These are phyloP conservation scores for Zopfia rhizophila DNA, from an alignment of 2,329 filamentous ascomycete species.

Conservation along the genomic window DNA sequence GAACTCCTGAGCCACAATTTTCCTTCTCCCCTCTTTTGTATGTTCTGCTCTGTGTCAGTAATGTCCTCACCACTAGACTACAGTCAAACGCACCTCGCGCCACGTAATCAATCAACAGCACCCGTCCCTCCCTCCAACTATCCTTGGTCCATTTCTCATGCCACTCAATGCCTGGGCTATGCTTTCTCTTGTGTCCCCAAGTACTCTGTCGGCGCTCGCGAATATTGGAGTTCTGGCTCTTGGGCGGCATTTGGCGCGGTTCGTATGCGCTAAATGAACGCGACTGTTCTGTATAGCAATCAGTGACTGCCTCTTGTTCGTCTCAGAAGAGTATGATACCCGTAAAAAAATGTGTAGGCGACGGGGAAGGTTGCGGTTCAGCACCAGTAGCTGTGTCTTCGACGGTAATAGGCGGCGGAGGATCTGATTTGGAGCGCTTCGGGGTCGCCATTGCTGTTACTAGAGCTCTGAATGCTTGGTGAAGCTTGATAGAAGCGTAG, in stretches of 20 bases:
- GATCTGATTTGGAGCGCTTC: conserved; percentile 31
- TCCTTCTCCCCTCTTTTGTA: conserved; percentile 50
- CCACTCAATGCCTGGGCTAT: conserved; percentile 51
- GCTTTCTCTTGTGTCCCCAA: conserved; percentile 41
- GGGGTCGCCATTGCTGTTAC: conserved; percentile 15
- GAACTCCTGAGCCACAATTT: conserved; percentile 62
- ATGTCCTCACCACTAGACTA: background rate
- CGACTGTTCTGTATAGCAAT: conserved; percentile 23
- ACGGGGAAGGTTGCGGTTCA: conserved; percentile 33
- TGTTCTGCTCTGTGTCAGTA: conserved; percentile 38
- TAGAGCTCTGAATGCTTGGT: conserved; percentile 1
- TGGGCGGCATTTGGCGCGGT: conserved; percentile 20
- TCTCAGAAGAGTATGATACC: conserved; percentile 18
- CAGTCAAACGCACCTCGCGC: conserved; percentile 23
- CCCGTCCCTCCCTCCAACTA: conserved; percentile 55
- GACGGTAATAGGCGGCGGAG: conserved; percentile 47
- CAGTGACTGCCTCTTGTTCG: conserved; percentile 5
- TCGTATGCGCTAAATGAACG: conserved; percentile 27
- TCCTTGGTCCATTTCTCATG: conserved; percentile 48
- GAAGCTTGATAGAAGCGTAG: conserved; percentile 2
- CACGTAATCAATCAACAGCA: conserved; percentile 64
- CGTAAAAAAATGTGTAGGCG: conserved; percentile 23
- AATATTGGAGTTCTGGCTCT: conserved; percentile 18
- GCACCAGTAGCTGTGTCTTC: conserved; percentile 44
- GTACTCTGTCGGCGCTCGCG: conserved; percentile 32